These are phyloP conservation scores for Ceriops tagal DNA, from an alignment of 345 rosid genomes.

Conservation along the genomic window DNA sequence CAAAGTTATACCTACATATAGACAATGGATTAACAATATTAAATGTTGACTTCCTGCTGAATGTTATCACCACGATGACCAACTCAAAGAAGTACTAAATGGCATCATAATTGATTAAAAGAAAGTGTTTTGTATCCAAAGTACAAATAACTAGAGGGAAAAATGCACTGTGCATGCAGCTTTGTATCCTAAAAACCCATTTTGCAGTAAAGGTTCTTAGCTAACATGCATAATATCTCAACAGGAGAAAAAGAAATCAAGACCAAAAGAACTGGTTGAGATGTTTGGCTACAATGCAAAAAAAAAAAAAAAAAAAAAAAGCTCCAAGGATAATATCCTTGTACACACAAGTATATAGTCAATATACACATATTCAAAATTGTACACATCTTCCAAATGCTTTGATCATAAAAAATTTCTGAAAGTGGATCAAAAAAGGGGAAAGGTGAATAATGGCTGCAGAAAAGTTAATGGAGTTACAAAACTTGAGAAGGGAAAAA, in stretches of 20 bases:
- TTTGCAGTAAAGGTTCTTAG: slow-evolving; percentile 3
- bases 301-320: too few relatives aligned
- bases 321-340: too few relatives aligned
- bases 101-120: background rate
- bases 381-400: background rate
- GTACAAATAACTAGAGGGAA: background rate
- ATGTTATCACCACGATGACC: slow-evolving; percentile 9
- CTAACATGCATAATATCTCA: background rate
- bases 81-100: background rate
- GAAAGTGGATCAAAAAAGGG: background rate
- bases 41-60: background rate
- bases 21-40: background rate
- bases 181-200: background rate
- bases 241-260: background rate
- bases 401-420: background rate
- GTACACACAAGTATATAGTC: too few relatives aligned
- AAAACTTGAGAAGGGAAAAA: background rate
- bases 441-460: background rate
- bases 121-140: background rate
- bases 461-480: background rate
- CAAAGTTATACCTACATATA: slow-evolving; percentile 70
- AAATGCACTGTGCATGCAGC: background rate
- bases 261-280: background rate
- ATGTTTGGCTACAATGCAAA: too few relatives aligned
- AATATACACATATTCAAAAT: too few relatives aligned